phyloP scores from a whole-genome alignment of 225 moss, liverwort and hornwort genomes.

The Lunularia cruciata region DNA sequence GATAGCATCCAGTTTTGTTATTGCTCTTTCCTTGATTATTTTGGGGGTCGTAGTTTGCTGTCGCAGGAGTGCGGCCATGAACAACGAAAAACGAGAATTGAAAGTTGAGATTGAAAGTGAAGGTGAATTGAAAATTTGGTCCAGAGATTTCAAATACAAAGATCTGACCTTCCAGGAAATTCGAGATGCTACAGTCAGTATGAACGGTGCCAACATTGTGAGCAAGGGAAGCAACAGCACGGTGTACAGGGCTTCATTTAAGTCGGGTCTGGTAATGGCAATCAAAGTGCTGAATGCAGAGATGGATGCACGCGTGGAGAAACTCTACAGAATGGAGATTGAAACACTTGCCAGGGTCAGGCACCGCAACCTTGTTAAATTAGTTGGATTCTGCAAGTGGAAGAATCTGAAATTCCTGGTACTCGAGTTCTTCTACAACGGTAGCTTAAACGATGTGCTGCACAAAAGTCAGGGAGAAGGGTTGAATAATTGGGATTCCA shows the following conservation, averaged over 20 bases:
- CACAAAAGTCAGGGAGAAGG: constrained; percentile 1
- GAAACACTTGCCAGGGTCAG: constrained; percentile 25
- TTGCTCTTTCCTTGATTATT: background rate
- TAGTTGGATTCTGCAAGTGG: constrained; percentile 29
- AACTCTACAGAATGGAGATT: constrained; percentile 21
- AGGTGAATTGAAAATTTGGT: constrained; percentile 2
- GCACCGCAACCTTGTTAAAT: constrained; percentile 37
- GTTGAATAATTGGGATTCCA: constrained; percentile 28
- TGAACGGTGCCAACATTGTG: constrained; percentile 7
- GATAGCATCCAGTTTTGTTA: background rate
- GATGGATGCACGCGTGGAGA: constrained; percentile 5
- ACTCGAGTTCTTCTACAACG: constrained; percentile 32
- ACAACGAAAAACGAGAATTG: background rate
- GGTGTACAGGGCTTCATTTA: constrained; percentile 32
- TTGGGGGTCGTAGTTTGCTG: background rate
- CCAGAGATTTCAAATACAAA: constrained; percentile 8
- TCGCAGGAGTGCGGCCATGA: background rate
- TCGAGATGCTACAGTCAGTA: constrained; percentile 7
- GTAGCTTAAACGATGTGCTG: constrained; percentile 29
- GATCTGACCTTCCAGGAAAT: constrained; percentile 11
- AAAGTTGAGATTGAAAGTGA: background rate
- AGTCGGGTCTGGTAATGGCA: constrained; percentile 15
- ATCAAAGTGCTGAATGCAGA: constrained; percentile 24
- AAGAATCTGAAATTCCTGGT: constrained; percentile 19
- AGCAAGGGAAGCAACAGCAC: constrained; percentile 29